These are phyloP conservation scores for Glycine soja DNA, from an alignment of 306 rosid genomes.

Conservation along the genomic window DNA sequence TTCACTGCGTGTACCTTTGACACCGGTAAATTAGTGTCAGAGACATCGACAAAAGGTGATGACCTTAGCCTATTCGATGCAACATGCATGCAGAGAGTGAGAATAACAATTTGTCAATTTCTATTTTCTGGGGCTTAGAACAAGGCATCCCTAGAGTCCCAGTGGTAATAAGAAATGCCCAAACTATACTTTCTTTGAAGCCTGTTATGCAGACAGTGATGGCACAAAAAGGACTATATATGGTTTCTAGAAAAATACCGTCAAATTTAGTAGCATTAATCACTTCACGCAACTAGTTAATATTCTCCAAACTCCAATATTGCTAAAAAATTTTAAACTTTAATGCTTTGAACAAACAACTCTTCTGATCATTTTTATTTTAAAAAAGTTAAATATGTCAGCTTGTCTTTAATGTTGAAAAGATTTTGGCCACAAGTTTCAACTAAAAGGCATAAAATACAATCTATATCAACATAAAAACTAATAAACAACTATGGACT, in stretches of 20 bases:
- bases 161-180: background rate
- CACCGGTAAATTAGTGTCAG: slow-evolving; percentile 1
- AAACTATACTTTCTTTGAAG: background rate
- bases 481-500: no score
- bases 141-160: background rate
- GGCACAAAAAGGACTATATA: background rate
- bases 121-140: background rate
- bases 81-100: background rate
- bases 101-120: background rate
- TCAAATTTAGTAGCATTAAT: background rate
- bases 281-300: background rate
- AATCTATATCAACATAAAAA: no score
- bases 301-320: background rate
- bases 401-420: no score
- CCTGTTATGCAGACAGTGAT: background rate
- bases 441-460: no score
- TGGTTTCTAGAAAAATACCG: background rate
- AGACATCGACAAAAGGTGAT: background rate
- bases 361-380: no score
- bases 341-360: background rate
- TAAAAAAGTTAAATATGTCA: no score
- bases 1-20: background rate
- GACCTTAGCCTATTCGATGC: background rate
- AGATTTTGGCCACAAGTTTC: background rate
- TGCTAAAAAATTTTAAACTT: background rate